A percentile compares a stretch with the other conserved stretches of the same genome.
Evolutionary conservation across 2,329 filamentous ascomycete genomes (phyloP).

Genomic region (Thielaviopsis ethacetica): DNA sequence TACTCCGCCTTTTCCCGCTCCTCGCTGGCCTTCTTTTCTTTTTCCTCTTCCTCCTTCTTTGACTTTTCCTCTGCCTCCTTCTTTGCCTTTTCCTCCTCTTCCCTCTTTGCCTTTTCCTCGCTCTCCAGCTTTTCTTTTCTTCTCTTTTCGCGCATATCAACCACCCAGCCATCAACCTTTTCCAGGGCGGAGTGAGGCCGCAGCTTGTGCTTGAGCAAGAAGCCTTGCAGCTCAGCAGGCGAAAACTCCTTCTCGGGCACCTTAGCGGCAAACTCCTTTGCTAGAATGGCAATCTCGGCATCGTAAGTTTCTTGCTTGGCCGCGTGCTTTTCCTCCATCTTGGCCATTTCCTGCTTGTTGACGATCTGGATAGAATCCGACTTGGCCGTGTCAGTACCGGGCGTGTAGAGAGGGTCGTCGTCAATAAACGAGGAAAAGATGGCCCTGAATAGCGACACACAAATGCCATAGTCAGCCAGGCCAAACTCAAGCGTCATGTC

Average conservation of each 20-base stretch:
- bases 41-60: constrained; percentile 18
- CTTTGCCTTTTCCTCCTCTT: constrained; percentile 17
- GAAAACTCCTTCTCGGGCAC: constrained; percentile 41
- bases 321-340: constrained; percentile 16
- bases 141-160: constrained; percentile 26
- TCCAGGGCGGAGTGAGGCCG: constrained; percentile 31
- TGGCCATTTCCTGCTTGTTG: constrained; percentile 16
- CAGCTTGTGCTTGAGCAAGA: constrained; percentile 39
- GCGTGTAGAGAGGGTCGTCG: constrained; percentile 19
- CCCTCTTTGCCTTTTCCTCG: constrained; percentile 18
- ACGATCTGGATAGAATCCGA: constrained; percentile 1
- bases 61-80: constrained; percentile 21
- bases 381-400: not conserved
- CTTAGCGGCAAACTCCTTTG: constrained; percentile 29
- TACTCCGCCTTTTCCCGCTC: constrained; percentile 12
- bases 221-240: constrained; percentile 44
- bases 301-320: constrained; percentile 18
- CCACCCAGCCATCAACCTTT: constrained; percentile 31
- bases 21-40: constrained; percentile 17
- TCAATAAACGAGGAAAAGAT: constrained; percentile 38
- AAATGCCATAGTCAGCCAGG: constrained; percentile 36
- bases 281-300: constrained; percentile 28
- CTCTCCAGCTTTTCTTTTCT: constrained; percentile 19
- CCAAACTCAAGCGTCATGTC: constrained; percentile 44
- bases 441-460: constrained; percentile 37